These are phyloP conservation scores for Fusarium sp. DNA, from an alignment of 2,329 filamentous ascomycete genomes.

Conservation along the genomic window DNA sequence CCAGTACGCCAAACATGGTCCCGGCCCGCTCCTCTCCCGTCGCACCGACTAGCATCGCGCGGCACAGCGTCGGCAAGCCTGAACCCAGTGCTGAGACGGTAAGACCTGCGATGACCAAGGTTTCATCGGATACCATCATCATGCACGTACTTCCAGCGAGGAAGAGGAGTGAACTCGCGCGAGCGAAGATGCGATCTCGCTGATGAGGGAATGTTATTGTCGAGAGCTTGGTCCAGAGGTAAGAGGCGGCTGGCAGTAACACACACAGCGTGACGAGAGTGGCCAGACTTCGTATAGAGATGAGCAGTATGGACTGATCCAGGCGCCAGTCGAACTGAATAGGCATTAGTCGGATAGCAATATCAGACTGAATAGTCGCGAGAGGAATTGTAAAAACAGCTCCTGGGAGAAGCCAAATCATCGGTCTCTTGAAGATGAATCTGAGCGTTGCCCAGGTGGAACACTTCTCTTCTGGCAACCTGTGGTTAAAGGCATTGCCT, in stretches of 20 bases:
- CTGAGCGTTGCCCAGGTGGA: conserved; percentile 9
- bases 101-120: conserved; percentile 36
- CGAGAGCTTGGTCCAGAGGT: conserved; percentile 14
- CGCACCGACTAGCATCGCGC: conserved; percentile 36
- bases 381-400: conserved; percentile 36
- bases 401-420: conserved; percentile 38
- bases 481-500: background rate
- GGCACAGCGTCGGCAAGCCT: conserved; percentile 39
- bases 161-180: conserved; percentile 33
- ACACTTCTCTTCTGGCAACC: background rate
- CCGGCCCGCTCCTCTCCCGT: conserved; percentile 28
- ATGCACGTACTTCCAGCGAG: conserved; percentile 39
- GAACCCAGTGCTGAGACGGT: conserved; percentile 37
- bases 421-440: conserved; percentile 30
- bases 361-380: conserved; percentile 34
- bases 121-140: conserved; percentile 31
- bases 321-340: conserved; percentile 41
- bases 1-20: conserved; percentile 39
- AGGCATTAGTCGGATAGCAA: conserved; percentile 40
- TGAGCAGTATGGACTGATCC: conserved; percentile 31
- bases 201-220: conserved; percentile 1
- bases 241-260: conserved; percentile 30
- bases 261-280: conserved; percentile 38
- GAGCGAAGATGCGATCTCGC: conserved; percentile 30
- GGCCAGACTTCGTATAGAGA: conserved; percentile 35